Base-by-base conservation (phyloP, 305 asterid species). In the Solanum aculeatissimum region DNA sequence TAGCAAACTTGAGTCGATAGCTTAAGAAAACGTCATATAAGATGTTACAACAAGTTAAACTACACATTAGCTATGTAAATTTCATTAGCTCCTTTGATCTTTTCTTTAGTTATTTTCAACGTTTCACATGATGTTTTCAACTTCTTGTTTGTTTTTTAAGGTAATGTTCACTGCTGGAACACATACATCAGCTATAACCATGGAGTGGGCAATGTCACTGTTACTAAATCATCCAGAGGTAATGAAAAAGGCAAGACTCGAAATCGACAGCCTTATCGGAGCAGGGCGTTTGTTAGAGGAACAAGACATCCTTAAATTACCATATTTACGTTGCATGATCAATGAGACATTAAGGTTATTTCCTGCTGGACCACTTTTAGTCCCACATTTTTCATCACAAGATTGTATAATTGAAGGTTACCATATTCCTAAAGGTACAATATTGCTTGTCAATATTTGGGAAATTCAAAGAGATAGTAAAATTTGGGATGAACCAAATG, bases 201-300 rank as follows among this genome's bases (percentile, higher is more conserved):
- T 87, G 85, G 88, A 84, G 27, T 87, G 91, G 91, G 88, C 87
- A 58, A 80, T 89, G 82, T 9, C 91, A 11, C 86, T 87, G 18
- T 45, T 89, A 43, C 16, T 89, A 32, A 89, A 88, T 83, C 84
- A 71, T 62, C 89, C 90, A 15, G 54, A 75, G 45, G 62, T 69
- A 63, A 70, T 89, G 43, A 79, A 80, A 16, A 89, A 84, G 25
- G 86, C 83, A 0, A 79, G 81, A 81, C 29, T 2, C 3, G 89
- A 87, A 70, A 86, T 86, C 6, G 80, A 86, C 54, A 47, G 15
- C 60, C 85, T 69, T 2, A 77, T 86, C 18, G 87, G 86, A 19
- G 32, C 4, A 3, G 49, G 38, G 3, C 85, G 84, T 15, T 21
- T 53, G 19, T 13, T 89, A 1, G 77, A 86, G 9, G 91, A 87